A percentile compares a stretch with the other conserved stretches of the same genome.
These are phyloP conservation scores for Coniophora puteana DNA, from an alignment of 1,284 basidiomycete genomes.

Conservation along the genomic window DNA sequence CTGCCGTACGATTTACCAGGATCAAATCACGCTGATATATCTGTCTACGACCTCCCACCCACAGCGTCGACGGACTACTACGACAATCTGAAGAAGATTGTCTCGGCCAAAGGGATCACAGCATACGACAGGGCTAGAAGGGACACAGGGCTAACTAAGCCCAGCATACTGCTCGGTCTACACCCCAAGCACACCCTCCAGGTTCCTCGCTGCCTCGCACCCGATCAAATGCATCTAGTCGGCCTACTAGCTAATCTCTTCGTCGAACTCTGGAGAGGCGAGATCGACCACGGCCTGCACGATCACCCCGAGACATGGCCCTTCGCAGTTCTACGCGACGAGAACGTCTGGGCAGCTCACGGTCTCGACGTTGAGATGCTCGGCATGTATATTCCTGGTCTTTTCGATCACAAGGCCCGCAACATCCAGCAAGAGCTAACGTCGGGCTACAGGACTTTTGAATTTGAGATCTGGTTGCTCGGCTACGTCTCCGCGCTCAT, in stretches of 20 bases:
- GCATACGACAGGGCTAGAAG: constrained; percentile 6
- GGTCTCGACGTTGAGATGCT: constrained; percentile 22
- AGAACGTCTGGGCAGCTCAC: constrained; percentile 24
- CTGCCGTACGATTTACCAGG: constrained; percentile 5
- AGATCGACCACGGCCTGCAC: constrained; percentile 15
- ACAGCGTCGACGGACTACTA: not conserved
- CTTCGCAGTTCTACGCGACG: constrained; percentile 25
- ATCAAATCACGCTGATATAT: constrained; percentile 7
- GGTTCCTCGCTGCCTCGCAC: constrained; percentile 25
- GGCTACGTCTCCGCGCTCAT: constrained; percentile 27
- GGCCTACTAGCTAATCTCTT: constrained; percentile 29
- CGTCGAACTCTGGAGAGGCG: constrained; percentile 28
- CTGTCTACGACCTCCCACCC: not conserved
- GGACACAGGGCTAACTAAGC: constrained; percentile 15
- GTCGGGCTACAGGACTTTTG: constrained; percentile 33
- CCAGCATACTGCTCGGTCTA: constrained; percentile 22
- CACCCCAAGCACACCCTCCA: constrained; percentile 7
- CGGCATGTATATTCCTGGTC: constrained; percentile 28
- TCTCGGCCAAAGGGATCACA: constrained; percentile 1
- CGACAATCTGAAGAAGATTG: constrained; percentile 11
- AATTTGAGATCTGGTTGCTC: constrained; percentile 28
- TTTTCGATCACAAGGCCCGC: constrained; percentile 28
- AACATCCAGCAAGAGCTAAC: constrained; percentile 33
- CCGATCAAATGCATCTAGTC: constrained; percentile 36
- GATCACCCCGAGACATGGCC: constrained; percentile 26